Base-by-base conservation (phyloP, 2,329 filamentous ascomycete genomes). In the Cercospora nicotianae region DNA sequence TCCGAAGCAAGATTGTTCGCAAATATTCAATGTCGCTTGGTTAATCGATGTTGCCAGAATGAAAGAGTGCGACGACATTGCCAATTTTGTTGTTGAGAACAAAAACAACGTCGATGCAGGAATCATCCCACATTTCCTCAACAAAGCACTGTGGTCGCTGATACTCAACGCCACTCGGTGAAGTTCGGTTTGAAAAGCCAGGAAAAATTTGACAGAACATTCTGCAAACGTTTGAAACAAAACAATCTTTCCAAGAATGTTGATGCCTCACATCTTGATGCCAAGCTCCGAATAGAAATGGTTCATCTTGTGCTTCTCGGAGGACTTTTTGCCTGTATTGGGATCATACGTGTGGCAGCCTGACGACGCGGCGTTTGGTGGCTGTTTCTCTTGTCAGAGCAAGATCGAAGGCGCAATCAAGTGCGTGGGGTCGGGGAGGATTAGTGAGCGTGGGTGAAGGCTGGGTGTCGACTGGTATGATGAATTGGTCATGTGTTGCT, bases 271-370 rank as follows among this genome's bases (percentile, higher is more conserved):
- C 67, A 72, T 72, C 71, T 73, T 78, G 23, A 73, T 63, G 20
- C 84, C 84, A 61, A 81, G 75, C 64, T 82, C 77, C n/a, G 91
- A 94, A 80, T 88, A 93, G 81, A 91, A 91, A 67, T 87, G 86
- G 75, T 87, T 89, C 62, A 64, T 64, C 26, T 64, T 64, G 75
- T 91, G 90, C 67, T 85, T 84, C 58, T 93, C 85, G 78, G 93
- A 90, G 72, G 85, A 90, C 67, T 86, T 87, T 79, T 89, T 89
- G 63, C 94, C 91, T 3, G 92, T 96, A 73, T 84, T 84, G 71
- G 89, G 87, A 75, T 94, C 87, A 79, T 94, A 97, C 76, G 94
- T 88, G 75, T 92, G 87, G 79, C 92, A 96, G 26, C 94, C 94
- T 68, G 88, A 87, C 67, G 87, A 90, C 42, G 92, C 92, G 42